Evolutionary conservation across 179 eudicot genomes (phyloP), one percentile per base, ranked within the genome.

Genomic region (Silene coronaria): DNA sequence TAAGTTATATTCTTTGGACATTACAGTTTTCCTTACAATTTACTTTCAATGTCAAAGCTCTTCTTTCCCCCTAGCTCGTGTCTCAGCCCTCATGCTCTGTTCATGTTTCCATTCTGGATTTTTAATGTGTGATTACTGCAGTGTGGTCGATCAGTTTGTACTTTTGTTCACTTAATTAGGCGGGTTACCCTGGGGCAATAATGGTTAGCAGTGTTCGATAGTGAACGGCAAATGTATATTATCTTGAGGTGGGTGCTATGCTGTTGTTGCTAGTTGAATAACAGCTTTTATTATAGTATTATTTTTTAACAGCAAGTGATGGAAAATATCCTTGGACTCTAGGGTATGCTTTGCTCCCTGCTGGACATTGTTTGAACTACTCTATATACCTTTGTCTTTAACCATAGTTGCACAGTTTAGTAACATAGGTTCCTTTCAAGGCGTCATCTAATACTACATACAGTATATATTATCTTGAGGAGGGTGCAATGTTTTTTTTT

Each of bases 131-230:
- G 24, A 42, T 45, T 19, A 3, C 55, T 8, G 3, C 23, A 42
- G 30, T 68, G 71, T 45, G 57, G 72, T 4, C 51, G 57, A 68
- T 22, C 72, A 68, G 16, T 21, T 42, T 68, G 72, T 68, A 68
- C 19, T 46, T 26, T 27, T 24, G n/a, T 46, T 70, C 17, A 38
- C 30, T 45, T 68, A 36, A 22, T 67, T 70, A 23, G 22, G 34
- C 3, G 27, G 22, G 59, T 27, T 70, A 24, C 61, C 13, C 13
- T 16, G 38, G 36, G 21, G 16, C 5, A 46, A 17, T 48, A 70
- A 7, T 70, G 21, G 34, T 46, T 22, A 57, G 34, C 8, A 70
- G 30, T 70, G 32, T 26, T 22, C 59, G 34, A 38, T 36, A n/a
- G 26, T 21, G 30, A 24, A 51, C 12, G 34, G 36, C 3, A 30